These are phyloP conservation scores for Xylaria curta DNA, from an alignment of 495 filamentous ascomycete species.

Conservation along the genomic window DNA sequence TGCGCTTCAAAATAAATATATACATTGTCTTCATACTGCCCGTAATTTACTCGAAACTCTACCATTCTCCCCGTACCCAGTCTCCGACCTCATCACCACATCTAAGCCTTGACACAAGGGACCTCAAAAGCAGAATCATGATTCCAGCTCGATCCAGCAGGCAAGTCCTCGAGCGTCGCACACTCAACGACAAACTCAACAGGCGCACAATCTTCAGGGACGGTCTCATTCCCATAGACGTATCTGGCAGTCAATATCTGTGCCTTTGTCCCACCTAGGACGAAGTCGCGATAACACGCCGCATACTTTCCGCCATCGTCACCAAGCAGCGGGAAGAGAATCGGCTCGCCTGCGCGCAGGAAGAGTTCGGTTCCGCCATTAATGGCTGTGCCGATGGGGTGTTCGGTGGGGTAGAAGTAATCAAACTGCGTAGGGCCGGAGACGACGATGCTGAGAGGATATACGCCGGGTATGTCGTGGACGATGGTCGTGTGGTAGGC, in stretches of 20 bases:
- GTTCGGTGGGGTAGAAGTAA: conserved; percentile 8
- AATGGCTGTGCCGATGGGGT: conserved; percentile 3
- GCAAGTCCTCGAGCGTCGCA: not conserved
- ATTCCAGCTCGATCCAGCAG: conserved; percentile 1
- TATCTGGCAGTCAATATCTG: conserved; percentile 1
- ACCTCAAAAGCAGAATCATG: conserved; percentile 16
- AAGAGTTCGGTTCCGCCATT: conserved; percentile 9
- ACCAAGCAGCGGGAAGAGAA: conserved; percentile 3
- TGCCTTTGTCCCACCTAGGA: not conserved
- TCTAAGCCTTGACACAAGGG: not conserved
- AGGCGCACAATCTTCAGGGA: not conserved
- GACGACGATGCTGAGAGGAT: conserved; percentile 8
- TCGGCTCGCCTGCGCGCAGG: conserved; percentile 8
- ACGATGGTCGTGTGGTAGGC: conserved; percentile 12
- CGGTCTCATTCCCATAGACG: conserved; percentile 12
- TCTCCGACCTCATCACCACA: not conserved
- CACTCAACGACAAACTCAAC: conserved; percentile 19
- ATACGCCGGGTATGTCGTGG: conserved; percentile 4
- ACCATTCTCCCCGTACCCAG: not conserved
- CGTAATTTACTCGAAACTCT: not conserved
- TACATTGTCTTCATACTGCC: not conserved
- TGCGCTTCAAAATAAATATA: not conserved
- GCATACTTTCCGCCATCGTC: not conserved
- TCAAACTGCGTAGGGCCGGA: not conserved
- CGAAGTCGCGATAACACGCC: not conserved